Evolutionary conservation across 2,329 filamentous ascomycete species (phyloP).

Genomic region (Ophiocordyceps camponoti-leonardi): DNA sequence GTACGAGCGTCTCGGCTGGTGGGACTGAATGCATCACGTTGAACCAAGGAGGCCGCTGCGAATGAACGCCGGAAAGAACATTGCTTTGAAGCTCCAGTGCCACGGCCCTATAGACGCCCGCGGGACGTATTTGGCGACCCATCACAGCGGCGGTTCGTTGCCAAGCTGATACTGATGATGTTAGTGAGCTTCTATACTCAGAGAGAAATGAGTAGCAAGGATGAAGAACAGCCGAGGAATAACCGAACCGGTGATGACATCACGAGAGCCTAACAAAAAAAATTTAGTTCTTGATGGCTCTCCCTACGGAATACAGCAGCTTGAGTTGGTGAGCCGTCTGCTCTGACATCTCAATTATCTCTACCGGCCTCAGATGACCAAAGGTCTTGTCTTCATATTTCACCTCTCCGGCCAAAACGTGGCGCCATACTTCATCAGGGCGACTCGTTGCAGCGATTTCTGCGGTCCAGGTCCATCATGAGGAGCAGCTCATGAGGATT

Average conservation of each 20-base stretch:
- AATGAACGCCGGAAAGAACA: slow-evolving; percentile 16
- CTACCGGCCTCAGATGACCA: background rate
- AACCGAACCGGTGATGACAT: too few species aligned
- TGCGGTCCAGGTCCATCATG: slow-evolving; percentile 19
- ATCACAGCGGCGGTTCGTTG: background rate
- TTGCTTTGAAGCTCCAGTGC: slow-evolving; percentile 24
- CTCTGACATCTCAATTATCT: background rate
- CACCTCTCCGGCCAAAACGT: background rate
- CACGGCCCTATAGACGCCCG: slow-evolving; percentile 28
- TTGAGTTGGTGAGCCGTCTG: background rate
- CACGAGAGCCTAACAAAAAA: background rate
- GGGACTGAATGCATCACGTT: slow-evolving; percentile 33
- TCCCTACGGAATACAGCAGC: background rate
- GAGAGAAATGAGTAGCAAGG: too few species aligned
- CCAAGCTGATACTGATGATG: background rate
- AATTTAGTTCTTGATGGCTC: background rate
- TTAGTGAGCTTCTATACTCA: too few species aligned
- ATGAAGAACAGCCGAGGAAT: too few species aligned
- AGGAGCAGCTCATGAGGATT: slow-evolving; percentile 42
- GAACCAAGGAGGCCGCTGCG: slow-evolving; percentile 29
- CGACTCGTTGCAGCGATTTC: background rate
- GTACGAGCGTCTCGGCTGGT: slow-evolving; percentile 39
- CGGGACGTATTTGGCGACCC: slow-evolving; percentile 21
- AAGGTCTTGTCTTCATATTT: background rate
- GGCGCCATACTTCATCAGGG: background rate